phyloP scores from a whole-genome alignment of 2,329 filamentous ascomycete species.

The Ophiosphaerella herpotricha region DNA sequence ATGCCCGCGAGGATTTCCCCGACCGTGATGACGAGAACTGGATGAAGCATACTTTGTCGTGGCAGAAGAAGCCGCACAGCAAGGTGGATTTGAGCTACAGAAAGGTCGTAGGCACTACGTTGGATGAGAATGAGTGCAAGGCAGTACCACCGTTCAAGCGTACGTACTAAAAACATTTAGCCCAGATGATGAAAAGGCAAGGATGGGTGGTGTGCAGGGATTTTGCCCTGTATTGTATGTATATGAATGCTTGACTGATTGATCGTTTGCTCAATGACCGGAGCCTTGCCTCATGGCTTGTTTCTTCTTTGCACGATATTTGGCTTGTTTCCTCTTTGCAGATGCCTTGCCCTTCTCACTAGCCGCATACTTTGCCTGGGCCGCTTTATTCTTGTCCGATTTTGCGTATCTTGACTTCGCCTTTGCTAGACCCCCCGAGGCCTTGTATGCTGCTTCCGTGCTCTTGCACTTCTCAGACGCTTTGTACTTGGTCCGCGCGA shows the following conservation, averaged over 20 bases:
- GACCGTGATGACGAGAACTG: constrained; percentile 94
- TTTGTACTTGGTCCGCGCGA: too few species aligned
- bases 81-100: constrained; percentile 87
- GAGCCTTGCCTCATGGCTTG: too few species aligned
- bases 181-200: not conserved
- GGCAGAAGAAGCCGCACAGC: constrained; percentile 90
- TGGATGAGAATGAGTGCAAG: constrained; percentile 97
- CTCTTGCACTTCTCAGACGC: too few species aligned
- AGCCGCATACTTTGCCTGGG: too few species aligned
- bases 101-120: constrained; percentile 76
- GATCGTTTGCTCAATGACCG: not conserved
- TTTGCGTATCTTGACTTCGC: too few species aligned
- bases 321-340: too few species aligned
- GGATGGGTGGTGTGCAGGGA: constrained; percentile 2
- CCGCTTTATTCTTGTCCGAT: too few species aligned
- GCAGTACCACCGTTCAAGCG: constrained; percentile 95
- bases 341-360: too few species aligned
- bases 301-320: too few species aligned
- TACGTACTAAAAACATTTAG: constrained; percentile 69
- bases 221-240: constrained; percentile 42
- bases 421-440: too few species aligned
- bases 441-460: too few species aligned
- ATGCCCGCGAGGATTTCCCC: constrained; percentile 95
- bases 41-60: constrained; percentile 99
- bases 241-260: constrained; percentile 34